Base-by-base conservation (phyloP, 2,329 filamentous ascomycete species). In the Eutypa lata region DNA sequence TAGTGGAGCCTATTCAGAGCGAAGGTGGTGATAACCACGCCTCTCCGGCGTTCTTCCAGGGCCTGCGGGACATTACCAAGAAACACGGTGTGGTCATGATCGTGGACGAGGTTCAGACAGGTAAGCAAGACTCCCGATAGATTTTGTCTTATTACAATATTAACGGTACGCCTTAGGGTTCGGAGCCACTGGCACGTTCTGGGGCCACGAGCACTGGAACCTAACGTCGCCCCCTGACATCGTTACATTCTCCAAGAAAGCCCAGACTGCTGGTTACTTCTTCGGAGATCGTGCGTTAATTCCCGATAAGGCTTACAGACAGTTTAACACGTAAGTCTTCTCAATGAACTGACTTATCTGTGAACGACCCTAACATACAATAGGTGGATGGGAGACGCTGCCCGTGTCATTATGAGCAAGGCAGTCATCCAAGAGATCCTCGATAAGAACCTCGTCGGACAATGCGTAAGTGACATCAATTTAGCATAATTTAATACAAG, bases 261-360 rank as follows among this genome's bases (percentile, higher is more conserved):
- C 91, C 3, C 91, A 96, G 75, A 90, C 91, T 2, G 91, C 91
- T 7, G 91, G 91, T 31, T 96, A 93, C 81, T 96, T 94, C 80
- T 96, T 86, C 69, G 88, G 88, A 56, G 87, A 94, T 79, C 81
- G 84, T 8, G 85, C 83, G 42, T 80, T 96, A 61, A 81, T 89
- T 13, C 91, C 91, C 57, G 96, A 96, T 79, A 92, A 92, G 80
- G 88, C 92, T 7, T 96, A 96, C 79, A 86, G 91, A 57, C 91
- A 96, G 75, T 96, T 96, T 81, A 96, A 96, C 80, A 96, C 91
- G 47, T 96, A n/a, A n/a, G n/a, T n/a, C n/a, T n/a, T n/a, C n/a
- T n/a, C n/a, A n/a, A n/a, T n/a, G n/a, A n/a, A n/a, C n/a, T n/a
- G n/a, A n/a, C n/a, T n/a, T n/a, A n/a, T n/a, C n/a, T n/a, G n/a